phyloP scores from a whole-genome alignment of 2,329 filamentous ascomycete species.

The Alternaria angustiovoidea region DNA sequence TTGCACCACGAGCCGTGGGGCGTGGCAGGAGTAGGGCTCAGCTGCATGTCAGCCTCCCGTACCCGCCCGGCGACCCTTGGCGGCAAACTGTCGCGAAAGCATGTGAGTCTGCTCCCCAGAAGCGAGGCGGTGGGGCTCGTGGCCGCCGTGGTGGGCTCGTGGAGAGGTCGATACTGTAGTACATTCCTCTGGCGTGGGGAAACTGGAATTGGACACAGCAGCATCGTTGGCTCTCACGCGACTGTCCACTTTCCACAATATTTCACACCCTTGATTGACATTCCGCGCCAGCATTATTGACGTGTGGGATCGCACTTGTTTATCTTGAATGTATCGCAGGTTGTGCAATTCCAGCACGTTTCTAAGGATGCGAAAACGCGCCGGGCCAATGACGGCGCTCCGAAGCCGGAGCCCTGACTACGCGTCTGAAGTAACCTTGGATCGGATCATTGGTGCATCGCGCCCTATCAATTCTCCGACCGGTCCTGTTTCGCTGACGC shows the following conservation, averaged over 20 bases:
- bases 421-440: slow-evolving; percentile 31
- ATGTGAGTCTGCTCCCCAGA: slow-evolving; percentile 29
- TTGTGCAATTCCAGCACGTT: slow-evolving; percentile 29
- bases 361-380: slow-evolving; percentile 21
- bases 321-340: slow-evolving; percentile 32
- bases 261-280: slow-evolving; percentile 3
- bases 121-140: slow-evolving; percentile 28
- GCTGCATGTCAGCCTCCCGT: slow-evolving; percentile 34
- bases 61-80: slow-evolving; percentile 29
- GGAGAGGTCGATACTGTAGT: slow-evolving; percentile 19
- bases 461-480: slow-evolving; percentile 27
- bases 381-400: slow-evolving; percentile 31
- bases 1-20: slow-evolving; percentile 18
- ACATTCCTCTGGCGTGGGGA: slow-evolving; percentile 33
- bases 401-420: slow-evolving; percentile 42
- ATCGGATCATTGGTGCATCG: slow-evolving; percentile 18
- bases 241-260: slow-evolving; percentile 17
- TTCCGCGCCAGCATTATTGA: slow-evolving; percentile 1
- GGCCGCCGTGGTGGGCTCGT: slow-evolving; percentile 24
- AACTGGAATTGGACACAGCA: slow-evolving; percentile 9
- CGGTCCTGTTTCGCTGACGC: slow-evolving; percentile 3
- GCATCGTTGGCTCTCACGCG: slow-evolving; percentile 12
- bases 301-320: slow-evolving; percentile 23
- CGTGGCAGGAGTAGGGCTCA: slow-evolving; percentile 22
- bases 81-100: slow-evolving; percentile 30